phyloP scores from a whole-genome alignment of 805 yeast genomes.

The Saturnispora diversa region DNA sequence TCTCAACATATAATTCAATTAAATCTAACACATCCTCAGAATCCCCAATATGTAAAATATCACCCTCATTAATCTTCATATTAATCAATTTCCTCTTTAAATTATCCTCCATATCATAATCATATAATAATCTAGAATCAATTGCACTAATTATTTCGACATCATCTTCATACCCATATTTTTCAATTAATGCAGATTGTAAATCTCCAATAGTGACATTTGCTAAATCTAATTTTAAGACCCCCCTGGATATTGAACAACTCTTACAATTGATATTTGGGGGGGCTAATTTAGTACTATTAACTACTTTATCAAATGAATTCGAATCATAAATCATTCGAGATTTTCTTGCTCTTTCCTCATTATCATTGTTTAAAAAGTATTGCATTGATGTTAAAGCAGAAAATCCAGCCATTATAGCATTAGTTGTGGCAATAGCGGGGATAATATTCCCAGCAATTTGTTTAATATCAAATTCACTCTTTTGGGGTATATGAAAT shows the following conservation, averaged over 20 bases:
- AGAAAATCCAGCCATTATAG: constrained; percentile 86
- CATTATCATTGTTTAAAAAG: constrained; percentile 24
- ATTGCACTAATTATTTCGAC: constrained; percentile 40
- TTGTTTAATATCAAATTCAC: constrained; percentile 83
- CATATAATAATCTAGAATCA: constrained; percentile 58
- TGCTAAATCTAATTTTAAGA: constrained; percentile 31
- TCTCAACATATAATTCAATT: constrained; percentile 49
- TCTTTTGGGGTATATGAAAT: constrained; percentile 60
- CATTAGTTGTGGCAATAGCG: constrained; percentile 96
- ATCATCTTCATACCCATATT: constrained; percentile 51
- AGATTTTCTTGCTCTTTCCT: constrained; percentile 29
- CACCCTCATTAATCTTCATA: constrained; percentile 49
- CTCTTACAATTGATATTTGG: constrained; percentile 71
- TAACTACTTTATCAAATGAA: constrained; percentile 54
- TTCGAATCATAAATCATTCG: constrained; percentile 46
- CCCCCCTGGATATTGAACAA: constrained; percentile 49
- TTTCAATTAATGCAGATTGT: constrained; percentile 38
- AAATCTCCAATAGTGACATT: constrained; percentile 40
- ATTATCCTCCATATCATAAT: constrained; percentile 84
- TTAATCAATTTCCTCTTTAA: constrained; percentile 36
- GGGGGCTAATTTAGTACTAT: constrained; percentile 49
- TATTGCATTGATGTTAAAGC: constrained; percentile 60
- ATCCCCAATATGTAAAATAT: constrained; percentile 64
- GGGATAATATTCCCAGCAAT: constrained; percentile 98
- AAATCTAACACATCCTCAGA: constrained; percentile 63